These are phyloP conservation scores for Talaromyces wortmannii DNA, from an alignment of 495 filamentous ascomycete species.

Conservation along the genomic window DNA sequence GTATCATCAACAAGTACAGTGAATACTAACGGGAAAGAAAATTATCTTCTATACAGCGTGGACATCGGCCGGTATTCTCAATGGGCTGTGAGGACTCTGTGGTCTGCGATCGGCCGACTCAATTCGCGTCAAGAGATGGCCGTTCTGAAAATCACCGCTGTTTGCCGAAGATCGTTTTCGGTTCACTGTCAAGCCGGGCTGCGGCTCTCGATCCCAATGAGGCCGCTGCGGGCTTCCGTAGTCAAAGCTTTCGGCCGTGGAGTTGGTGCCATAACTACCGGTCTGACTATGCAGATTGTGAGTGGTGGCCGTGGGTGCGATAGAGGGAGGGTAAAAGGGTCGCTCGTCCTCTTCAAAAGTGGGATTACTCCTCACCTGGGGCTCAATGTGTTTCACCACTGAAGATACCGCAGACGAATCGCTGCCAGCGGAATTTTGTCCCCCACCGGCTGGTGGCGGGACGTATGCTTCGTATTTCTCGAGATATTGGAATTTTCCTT, in stretches of 20 bases:
- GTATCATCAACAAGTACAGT: conserved; percentile 22
- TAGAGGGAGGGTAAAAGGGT: conserved; percentile 86
- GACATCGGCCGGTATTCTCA: conserved; percentile 29
- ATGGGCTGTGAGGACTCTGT: conserved; percentile 23
- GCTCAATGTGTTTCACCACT: conserved; percentile 55
- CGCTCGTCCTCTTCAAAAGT: conserved; percentile 73
- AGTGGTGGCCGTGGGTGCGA: conserved; percentile 67
- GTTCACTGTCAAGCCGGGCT: conserved; percentile 71
- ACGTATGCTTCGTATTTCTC: conserved; percentile 44
- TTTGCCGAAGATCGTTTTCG: conserved; percentile 53
- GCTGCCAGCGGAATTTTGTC: conserved; percentile 22
- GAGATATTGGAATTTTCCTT: conserved; percentile 71
- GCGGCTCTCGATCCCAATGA: conserved; percentile 10
- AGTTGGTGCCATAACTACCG: conserved; percentile 90
- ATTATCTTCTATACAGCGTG: conserved; percentile 21
- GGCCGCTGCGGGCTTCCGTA: conserved; percentile 18
- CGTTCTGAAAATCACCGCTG: conserved; percentile 85
- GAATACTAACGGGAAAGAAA: conserved; percentile 18
- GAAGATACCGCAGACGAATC: conserved; percentile 50
- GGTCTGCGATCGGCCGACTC: conserved; percentile 61
- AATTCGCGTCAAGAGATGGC: conserved; percentile 72
- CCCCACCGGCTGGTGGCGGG: conserved; percentile 17
- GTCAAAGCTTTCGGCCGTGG: conserved; percentile 61
- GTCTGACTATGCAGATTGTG: conserved; percentile 82
- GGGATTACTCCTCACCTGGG: conserved; percentile 45